Base-by-base conservation (phyloP, 2,329 filamentous ascomycete genomes). In the Penicillium sp. region DNA sequence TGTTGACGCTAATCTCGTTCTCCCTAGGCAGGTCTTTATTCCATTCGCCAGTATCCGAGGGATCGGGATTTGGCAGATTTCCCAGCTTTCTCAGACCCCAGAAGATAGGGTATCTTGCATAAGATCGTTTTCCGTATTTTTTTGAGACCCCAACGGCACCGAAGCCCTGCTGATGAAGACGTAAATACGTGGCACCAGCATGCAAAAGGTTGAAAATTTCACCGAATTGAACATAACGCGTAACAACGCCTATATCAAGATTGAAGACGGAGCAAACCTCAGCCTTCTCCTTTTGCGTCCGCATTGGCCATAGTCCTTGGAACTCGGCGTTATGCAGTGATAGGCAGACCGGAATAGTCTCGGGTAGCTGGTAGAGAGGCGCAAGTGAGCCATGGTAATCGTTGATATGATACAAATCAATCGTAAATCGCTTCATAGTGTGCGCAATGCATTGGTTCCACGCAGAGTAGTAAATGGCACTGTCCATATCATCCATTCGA, bases 371-470 rank as follows among this genome's bases (percentile, higher is more conserved):
- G 63, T 88, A 85, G 0, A 87, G 74, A 2, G 84, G 84, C 38
- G 85, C 85, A 11, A 83, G 68, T 3, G 82, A 80, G 47, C 83
- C 83, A 56, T 86, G 83, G 62, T 85, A 86, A 62, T 84, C 83
- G 67, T 86, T 86, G 66, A 85, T 82, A 63, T 86, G 83, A 65
- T 86, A 86, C n/a, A 86, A 64, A 58, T 85, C 81, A 52, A 84
- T 74, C 0, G 80, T 77, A 64, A 87, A 88, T 14, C 85, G 79
- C 50, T 79, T 78, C 57, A 86, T 80, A 1, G 83, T 73, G 58
- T 84, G 78, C 7, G 84, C 83, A 60, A 88, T 86, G 64, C 85
- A 88, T 66, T 83, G 81, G 57, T 88, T 88, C 85, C 85, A 88
- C 2, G 83, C 83, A 2, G 82, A 86, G 64, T 87, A 87, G 68